Evolutionary conservation across 805 yeast species (phyloP), one percentile per base, ranked within the genome.

Genomic region (Candida ascalaphidarum): DNA sequence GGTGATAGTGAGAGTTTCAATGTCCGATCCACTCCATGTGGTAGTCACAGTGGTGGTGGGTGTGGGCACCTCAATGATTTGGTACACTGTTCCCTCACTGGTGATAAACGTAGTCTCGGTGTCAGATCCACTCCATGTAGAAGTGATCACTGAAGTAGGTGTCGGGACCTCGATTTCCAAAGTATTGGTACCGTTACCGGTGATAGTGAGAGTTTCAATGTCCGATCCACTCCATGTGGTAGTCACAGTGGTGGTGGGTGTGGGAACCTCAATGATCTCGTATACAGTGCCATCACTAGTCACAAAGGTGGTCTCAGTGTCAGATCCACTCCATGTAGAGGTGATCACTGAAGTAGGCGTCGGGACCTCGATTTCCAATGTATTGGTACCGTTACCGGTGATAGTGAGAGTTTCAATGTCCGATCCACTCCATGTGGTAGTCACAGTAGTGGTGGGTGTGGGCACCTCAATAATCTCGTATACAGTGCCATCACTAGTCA

Each of bases 391-490:
- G 13, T 41, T 47, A 7, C 35, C 29, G 3, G 21, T 7, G 11
- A 19, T 11, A 11, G 21, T 19, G 11, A n/a, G 7, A 11, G 21
- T 19, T 5, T 7, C 11, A 11, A 19, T 7, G 21, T 19, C 21
- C 7, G 21, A 8, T 11, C 21, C 39, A 14, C 44, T 31, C 37
- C 40, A 41, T 31, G 28, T 22, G 5, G 17, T 4, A 12, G 27
- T 18, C 11, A 28, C 23, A 14, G 25, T 10, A 22, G 23, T 11
- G 13, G 29, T 26, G 11, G 40, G 33, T 5, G 37, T 31, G 7
- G 45, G 38, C 7, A 34, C 44, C 20, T 42, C 40, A 12, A 44
- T 34, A n/a, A 35, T 24, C 7, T 31, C 33, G 14, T 45, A 41
- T 14, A 23, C 38, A 22, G 36, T 35, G 9, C 31, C 37, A 17